Conservation (phyloP, 129 eudicot species). For the Flaveria ramosissima region DNA sequence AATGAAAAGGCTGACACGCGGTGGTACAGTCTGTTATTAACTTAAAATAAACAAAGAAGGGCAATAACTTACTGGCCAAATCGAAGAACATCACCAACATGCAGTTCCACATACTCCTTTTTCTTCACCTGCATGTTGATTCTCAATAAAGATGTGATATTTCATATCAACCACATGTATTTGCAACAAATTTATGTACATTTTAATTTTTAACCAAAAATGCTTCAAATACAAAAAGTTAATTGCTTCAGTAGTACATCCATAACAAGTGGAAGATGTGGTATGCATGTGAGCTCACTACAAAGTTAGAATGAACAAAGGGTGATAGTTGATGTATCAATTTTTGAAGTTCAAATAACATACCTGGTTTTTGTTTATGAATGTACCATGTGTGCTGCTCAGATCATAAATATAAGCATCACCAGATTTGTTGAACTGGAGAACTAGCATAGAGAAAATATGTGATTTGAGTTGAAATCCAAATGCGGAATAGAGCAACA, state of each 20-base stretch:
- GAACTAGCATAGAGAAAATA: slow-evolving; percentile 50
- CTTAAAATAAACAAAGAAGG: neutral
- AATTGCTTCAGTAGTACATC: neutral
- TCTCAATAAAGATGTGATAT: slow-evolving; percentile 16
- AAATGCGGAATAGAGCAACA: neutral
- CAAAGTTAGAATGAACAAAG: too few relatives aligned
- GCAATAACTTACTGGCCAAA: slow-evolving; percentile 89
- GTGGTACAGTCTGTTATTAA: neutral
- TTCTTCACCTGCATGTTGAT: slow-evolving; percentile 57
- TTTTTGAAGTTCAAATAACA: neutral
- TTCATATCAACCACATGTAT: slow-evolving; percentile 6
- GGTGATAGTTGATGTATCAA: neutral
- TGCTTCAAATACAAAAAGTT: neutral
- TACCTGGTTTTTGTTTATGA: slow-evolving; percentile 89
- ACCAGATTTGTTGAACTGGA: slow-evolving; percentile 84
- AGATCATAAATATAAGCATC: slow-evolving; percentile 85
- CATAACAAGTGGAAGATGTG: neutral
- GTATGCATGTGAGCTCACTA: too few relatives aligned
- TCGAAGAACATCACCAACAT: slow-evolving; percentile 93
- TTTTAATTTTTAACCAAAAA: neutral
- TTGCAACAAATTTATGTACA: neutral
- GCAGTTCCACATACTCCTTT: slow-evolving; percentile 73
- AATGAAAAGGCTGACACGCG: neutral
- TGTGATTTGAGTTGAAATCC: slow-evolving; percentile 25
- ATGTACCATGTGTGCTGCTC: slow-evolving; percentile 96